These are phyloP conservation scores for Colletotrichum musae DNA, from an alignment of 2,329 filamentous ascomycete genomes.

Conservation along the genomic window DNA sequence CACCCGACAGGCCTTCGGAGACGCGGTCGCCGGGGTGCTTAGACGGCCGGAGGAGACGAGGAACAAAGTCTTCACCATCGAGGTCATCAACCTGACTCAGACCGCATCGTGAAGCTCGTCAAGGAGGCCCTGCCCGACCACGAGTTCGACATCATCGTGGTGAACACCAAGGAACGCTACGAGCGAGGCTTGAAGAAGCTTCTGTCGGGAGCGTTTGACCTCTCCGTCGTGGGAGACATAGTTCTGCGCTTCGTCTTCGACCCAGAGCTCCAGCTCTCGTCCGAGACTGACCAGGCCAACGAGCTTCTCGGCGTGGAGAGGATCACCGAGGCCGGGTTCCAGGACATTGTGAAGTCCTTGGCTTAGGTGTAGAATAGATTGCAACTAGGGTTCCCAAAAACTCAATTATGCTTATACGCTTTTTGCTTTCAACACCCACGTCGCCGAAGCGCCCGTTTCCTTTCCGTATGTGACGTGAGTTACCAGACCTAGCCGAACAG, in stretches of 20 bases:
- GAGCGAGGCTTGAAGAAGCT: conserved; percentile 25
- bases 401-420: too few species aligned
- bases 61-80: conserved; percentile 68
- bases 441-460: too few species aligned
- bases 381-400: too few species aligned
- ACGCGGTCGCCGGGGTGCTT: conserved; percentile 63
- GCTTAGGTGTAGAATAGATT: not conserved
- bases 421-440: too few species aligned
- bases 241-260: conserved; percentile 15
- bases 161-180: conserved; percentile 24
- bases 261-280: conserved; percentile 9
- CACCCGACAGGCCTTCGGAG: conserved; percentile 60
- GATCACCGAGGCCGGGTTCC: conserved; percentile 3
- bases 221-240: conserved; percentile 9
- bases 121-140: conserved; percentile 41
- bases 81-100: conserved; percentile 65
- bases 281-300: conserved; percentile 9
- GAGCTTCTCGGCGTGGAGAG: conserved; percentile 20
- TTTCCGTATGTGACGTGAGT: too few species aligned
- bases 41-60: conserved; percentile 60
- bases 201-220: conserved; percentile 12
- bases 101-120: conserved; percentile 58
- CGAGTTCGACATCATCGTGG: conserved; percentile 15
- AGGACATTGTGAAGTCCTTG: conserved; percentile 16
- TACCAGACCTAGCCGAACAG: too few species aligned